Evolutionary conservation across 2,329 filamentous ascomycete genomes (phyloP).

Genomic region (Ascocoryne sarcoides): DNA sequence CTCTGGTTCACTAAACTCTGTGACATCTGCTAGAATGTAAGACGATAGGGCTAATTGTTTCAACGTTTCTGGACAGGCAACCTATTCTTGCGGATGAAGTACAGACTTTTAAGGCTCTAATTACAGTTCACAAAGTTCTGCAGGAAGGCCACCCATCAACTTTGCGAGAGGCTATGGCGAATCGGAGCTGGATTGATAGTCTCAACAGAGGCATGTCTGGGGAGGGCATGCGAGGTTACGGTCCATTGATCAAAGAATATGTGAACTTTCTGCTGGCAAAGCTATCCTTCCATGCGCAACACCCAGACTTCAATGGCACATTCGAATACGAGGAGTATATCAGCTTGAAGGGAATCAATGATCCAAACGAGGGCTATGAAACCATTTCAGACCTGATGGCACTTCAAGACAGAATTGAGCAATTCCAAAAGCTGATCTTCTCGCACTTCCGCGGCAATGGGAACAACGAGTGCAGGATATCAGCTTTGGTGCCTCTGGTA

Average conservation of each 20-base stretch:
- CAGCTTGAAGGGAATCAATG: constrained; percentile 94
- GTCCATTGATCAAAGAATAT: constrained; percentile 89
- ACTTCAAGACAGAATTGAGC: constrained; percentile 95
- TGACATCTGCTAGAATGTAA: not conserved
- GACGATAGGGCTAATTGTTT: too few relatives aligned
- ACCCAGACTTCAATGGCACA: constrained; percentile 95
- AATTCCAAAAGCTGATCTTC: constrained; percentile 97
- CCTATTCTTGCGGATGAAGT: constrained; percentile 98
- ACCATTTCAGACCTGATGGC: constrained; percentile 96
- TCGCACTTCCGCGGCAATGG: constrained; percentile 86
- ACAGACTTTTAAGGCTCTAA: constrained; percentile 97
- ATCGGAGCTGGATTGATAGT: constrained; percentile 87
- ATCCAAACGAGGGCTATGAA: constrained; percentile 96
- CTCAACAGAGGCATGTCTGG: constrained; percentile 74
- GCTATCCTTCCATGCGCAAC: constrained; percentile 90
- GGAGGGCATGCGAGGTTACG: constrained; percentile 84
- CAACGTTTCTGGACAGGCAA: too few relatives aligned
- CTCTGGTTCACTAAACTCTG: not conserved
- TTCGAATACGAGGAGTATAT: constrained; percentile 99
- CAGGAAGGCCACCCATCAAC: constrained; percentile 91
- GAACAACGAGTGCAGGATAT: constrained; percentile 96
- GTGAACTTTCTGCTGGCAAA: constrained; percentile 93
- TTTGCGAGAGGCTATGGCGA: constrained; percentile 78
- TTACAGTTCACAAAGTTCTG: constrained; percentile 93
- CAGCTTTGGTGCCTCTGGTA: constrained; percentile 83